These are phyloP conservation scores for Prunus kanzakura DNA, from an alignment of 306 rosid species.

Conservation along the genomic window DNA sequence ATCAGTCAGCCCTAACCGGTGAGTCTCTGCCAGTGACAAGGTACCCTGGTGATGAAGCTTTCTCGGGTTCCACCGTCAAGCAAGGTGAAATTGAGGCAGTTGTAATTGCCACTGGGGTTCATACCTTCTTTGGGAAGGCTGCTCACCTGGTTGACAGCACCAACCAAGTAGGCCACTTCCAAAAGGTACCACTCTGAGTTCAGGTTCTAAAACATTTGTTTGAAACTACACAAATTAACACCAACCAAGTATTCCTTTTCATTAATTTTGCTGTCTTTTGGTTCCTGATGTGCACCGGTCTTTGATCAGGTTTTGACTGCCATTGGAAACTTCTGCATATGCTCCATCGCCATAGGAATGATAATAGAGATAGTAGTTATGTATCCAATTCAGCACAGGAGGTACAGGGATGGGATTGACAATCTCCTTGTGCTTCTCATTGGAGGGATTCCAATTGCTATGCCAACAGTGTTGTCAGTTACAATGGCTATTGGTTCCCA, in stretches of 20 bases:
- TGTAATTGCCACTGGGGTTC: constrained; percentile 92
- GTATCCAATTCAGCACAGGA: constrained; percentile 79
- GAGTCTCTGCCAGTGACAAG: constrained; percentile 72
- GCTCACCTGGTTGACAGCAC: constrained; percentile 91
- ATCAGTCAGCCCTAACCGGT: constrained; percentile 88
- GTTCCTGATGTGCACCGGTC: constrained; percentile 8
- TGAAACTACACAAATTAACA: not conserved
- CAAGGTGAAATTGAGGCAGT: constrained; percentile 94
- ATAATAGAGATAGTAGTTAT: constrained; percentile 64
- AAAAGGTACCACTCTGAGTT: constrained; percentile 48
- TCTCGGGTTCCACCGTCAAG: constrained; percentile 88
- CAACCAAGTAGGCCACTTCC: constrained; percentile 78
- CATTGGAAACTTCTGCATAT: constrained; percentile 92
- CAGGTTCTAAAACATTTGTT: not conserved
- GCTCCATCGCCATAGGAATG: constrained; percentile 80
- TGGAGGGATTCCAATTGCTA: constrained; percentile 94
- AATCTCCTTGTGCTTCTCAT: constrained; percentile 89
- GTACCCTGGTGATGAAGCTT: constrained; percentile 63
- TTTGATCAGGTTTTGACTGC: constrained; percentile 70
- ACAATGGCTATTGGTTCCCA: constrained; percentile 99
- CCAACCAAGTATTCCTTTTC: not conserved
- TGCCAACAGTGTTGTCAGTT: constrained; percentile 91
- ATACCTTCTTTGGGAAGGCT: constrained; percentile 95
- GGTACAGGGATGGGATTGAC: constrained; percentile 74
- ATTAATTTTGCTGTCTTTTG: not conserved